These are phyloP conservation scores for Leccinum disarticulatum DNA, from an alignment of 768 basidiomycete species.

Conservation along the genomic window DNA sequence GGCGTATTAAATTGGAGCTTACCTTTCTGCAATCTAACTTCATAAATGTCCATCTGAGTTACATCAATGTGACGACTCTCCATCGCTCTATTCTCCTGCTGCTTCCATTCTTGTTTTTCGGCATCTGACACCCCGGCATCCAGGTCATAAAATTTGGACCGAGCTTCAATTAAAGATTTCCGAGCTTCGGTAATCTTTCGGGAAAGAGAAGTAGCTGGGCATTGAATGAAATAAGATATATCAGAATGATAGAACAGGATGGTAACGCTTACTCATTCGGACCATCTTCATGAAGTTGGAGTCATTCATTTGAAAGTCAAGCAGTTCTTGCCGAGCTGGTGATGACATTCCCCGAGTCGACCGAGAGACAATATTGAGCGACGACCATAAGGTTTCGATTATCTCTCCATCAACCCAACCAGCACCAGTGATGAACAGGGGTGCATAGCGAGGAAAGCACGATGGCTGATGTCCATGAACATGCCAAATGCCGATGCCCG, in stretches of 20 bases:
- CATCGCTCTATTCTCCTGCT: too few species aligned
- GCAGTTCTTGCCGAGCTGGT: neutral
- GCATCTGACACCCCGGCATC: too few species aligned
- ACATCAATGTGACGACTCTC: too few species aligned
- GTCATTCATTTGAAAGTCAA: slow-evolving; percentile 11
- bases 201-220: neutral
- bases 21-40: too few species aligned
- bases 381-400: slow-evolving; percentile 5
- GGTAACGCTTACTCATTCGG: neutral
- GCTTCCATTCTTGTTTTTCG: too few species aligned
- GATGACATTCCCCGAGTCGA: neutral
- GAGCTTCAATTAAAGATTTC: too few species aligned
- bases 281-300: slow-evolving; percentile 11
- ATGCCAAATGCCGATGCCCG: slow-evolving; percentile 27
- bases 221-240: neutral
- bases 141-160: too few species aligned
- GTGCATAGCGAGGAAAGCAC: slow-evolving; percentile 18
- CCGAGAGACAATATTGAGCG: neutral
- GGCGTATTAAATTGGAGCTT: too few species aligned
- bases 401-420: neutral
- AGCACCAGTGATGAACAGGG: neutral
- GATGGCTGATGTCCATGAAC: slow-evolving; percentile 24
- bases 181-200: too few species aligned
- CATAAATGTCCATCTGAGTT: too few species aligned
- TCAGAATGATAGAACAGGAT: too few species aligned